Conservation (phyloP, 164 flowering plant species). For the Macadamia tetraphylla region DNA sequence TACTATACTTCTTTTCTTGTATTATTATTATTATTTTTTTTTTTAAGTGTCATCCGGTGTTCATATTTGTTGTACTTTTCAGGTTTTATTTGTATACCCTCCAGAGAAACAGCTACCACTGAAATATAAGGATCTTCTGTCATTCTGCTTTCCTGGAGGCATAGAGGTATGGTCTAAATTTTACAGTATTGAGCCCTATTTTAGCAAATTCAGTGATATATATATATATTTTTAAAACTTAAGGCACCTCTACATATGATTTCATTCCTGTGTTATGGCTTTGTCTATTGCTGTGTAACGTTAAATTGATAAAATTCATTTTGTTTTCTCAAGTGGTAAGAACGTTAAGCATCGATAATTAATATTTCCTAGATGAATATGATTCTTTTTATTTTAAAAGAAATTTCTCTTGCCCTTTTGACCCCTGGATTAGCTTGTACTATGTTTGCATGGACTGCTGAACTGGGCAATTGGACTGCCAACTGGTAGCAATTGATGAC, state of each 20-base stretch:
- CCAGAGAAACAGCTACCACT: conserved; percentile 91
- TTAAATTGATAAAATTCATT: too few relatives aligned
- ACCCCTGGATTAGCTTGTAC: too few relatives aligned
- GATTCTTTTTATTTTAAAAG: too few relatives aligned
- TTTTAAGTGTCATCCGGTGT: background rate
- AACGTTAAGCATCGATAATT: too few relatives aligned
- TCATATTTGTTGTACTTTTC: conserved; percentile 19
- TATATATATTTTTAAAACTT: too few relatives aligned
- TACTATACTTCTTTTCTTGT: background rate
- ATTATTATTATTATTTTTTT: too few relatives aligned
- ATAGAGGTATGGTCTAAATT: conserved; percentile 56
- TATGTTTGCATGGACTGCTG: too few relatives aligned
- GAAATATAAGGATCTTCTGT: conserved; percentile 86
- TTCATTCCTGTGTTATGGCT: conserved; percentile 1
- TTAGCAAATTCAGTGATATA: background rate
- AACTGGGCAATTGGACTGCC: too few relatives aligned
- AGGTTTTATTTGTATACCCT: conserved; percentile 96
- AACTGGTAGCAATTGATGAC: too few relatives aligned
- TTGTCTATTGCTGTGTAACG: background rate
- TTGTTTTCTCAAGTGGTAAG: too few relatives aligned
- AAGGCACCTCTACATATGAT: background rate
- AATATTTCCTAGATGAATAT: too few relatives aligned
- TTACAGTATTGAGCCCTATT: background rate
- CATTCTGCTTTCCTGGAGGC: conserved; percentile 98
- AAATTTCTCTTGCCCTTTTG: too few relatives aligned